phyloP scores from a whole-genome alignment of 2,329 filamentous ascomycete genomes.

The Curvularia lunata region DNA sequence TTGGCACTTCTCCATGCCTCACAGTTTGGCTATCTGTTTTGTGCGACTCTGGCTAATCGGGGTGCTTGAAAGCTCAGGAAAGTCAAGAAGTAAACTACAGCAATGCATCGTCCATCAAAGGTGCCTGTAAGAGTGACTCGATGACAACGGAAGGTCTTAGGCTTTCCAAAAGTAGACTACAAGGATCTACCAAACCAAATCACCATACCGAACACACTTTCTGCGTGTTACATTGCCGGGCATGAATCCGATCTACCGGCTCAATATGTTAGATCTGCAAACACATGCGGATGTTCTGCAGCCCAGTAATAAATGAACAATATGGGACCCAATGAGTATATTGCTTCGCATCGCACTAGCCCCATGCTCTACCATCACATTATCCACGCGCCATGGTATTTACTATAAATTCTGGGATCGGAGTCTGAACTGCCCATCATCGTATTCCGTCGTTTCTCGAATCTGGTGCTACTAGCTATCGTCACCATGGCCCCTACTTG shows the following conservation, averaged over 20 bases:
- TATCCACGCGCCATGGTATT: not conserved
- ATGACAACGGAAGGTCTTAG: not conserved
- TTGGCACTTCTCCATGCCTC: not conserved
- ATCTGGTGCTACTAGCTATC: not conserved
- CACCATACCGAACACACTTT: not conserved
- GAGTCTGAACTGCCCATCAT: not conserved
- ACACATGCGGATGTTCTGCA: slow-evolving; percentile 2
- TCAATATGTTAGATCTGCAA: slow-evolving; percentile 4
- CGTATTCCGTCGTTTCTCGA: not conserved
- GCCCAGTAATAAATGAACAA: slow-evolving; percentile 21
- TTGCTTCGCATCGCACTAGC: slow-evolving; percentile 23
- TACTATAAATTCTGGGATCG: not conserved
- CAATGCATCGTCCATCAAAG: not conserved
- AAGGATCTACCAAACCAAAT: not conserved
- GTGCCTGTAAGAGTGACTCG: not conserved
- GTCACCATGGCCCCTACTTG: slow-evolving; percentile 20
- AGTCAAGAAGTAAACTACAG: not conserved
- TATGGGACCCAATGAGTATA: slow-evolving; percentile 30
- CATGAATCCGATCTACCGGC: slow-evolving; percentile 9
- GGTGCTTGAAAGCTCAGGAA: not conserved
- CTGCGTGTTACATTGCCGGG: not conserved
- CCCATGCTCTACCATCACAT: slow-evolving; percentile 1
- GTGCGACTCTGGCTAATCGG: not conserved
- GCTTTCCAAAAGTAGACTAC: not conserved
- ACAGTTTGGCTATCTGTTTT: not conserved